A percentile compares a stretch with the other conserved stretches of the same genome.
These are phyloP conservation scores for Magnusiomyces paraingens DNA, from an alignment of 1,139 yeast species.

Conservation along the genomic window DNA sequence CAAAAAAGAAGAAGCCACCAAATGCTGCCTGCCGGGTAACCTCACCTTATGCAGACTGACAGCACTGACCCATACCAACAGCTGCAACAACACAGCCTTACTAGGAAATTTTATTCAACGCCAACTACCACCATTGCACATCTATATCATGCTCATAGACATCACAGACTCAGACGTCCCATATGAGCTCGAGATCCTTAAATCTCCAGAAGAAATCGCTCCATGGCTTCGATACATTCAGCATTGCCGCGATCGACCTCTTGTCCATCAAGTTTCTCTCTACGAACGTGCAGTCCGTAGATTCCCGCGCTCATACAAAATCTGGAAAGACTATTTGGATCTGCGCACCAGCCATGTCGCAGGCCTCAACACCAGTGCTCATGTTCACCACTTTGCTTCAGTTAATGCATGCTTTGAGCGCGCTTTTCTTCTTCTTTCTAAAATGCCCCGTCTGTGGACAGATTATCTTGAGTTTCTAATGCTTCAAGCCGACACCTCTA, in stretches of 20 bases:
- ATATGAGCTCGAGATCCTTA: constrained; percentile 44
- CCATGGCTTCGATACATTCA: constrained; percentile 52
- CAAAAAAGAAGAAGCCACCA: neutral
- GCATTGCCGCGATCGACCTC: constrained; percentile 33
- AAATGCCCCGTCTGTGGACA: constrained; percentile 51
- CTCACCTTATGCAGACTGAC: neutral
- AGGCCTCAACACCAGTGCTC: constrained; percentile 29
- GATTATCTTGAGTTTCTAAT: constrained; percentile 46
- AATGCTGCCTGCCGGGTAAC: neutral
- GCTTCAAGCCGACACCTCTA: constrained; percentile 36
- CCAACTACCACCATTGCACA: too few species aligned
- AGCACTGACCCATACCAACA: neutral
- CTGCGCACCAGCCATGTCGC: constrained; percentile 35
- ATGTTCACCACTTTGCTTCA: constrained; percentile 31
- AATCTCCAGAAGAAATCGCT: constrained; percentile 40
- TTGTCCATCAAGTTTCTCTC: constrained; percentile 39
- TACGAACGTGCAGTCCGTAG: constrained; percentile 47
- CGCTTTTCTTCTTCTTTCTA: constrained; percentile 40
- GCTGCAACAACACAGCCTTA: too few species aligned
- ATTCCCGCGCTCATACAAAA: constrained; percentile 45
- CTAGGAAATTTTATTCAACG: too few species aligned
- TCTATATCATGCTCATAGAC: constrained; percentile 2
- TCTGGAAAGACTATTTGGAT: constrained; percentile 53
- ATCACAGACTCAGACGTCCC: constrained; percentile 34
- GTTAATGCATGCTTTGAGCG: constrained; percentile 44